Percentiles rank a stretch among this genome's conserved stretches.
phyloP scores from a whole-genome alignment of 768 basidiomycete genomes.

The Mycena pura region DNA sequence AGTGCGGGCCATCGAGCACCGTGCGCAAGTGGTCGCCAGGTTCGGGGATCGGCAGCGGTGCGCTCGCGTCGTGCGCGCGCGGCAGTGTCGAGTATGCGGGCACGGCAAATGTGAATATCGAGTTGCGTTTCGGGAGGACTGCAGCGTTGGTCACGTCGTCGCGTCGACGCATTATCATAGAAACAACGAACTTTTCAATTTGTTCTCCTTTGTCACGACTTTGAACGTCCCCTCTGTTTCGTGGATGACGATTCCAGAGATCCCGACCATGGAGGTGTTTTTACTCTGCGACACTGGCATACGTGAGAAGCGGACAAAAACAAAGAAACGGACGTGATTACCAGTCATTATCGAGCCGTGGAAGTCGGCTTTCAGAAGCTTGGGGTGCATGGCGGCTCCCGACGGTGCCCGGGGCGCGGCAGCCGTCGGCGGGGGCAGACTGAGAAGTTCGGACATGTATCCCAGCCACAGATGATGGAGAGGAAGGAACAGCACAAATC shows the following conservation, averaged over 20 bases:
- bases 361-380: constrained; percentile 89
- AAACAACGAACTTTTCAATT: constrained; percentile 67
- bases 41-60: constrained; percentile 36
- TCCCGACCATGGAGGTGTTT: constrained; percentile 75
- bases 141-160: background rate
- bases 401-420: too few relatives aligned
- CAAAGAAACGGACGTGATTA: constrained; percentile 39
- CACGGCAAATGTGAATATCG: constrained; percentile 77
- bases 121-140: constrained; percentile 83
- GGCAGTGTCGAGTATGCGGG: constrained; percentile 69
- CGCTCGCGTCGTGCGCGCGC: constrained; percentile 35
- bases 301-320: background rate
- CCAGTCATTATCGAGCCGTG: constrained; percentile 83
- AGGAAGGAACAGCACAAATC: constrained; percentile 76
- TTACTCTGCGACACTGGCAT: constrained; percentile 72
- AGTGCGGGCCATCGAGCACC: constrained; percentile 66
- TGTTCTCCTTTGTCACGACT: constrained; percentile 71
- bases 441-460: constrained; percentile 87
- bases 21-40: constrained; percentile 40
- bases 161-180: background rate
- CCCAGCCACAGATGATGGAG: constrained; percentile 86
- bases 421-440: constrained; percentile 48
- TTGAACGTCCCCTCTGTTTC: constrained; percentile 92
- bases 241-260: constrained; percentile 84
- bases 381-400: constrained; percentile 72